Percentiles rank a stretch among this genome's conserved stretches.
phyloP scores from a whole-genome alignment of 257 asterid genomes.

The Lavandula angustifolia region DNA sequence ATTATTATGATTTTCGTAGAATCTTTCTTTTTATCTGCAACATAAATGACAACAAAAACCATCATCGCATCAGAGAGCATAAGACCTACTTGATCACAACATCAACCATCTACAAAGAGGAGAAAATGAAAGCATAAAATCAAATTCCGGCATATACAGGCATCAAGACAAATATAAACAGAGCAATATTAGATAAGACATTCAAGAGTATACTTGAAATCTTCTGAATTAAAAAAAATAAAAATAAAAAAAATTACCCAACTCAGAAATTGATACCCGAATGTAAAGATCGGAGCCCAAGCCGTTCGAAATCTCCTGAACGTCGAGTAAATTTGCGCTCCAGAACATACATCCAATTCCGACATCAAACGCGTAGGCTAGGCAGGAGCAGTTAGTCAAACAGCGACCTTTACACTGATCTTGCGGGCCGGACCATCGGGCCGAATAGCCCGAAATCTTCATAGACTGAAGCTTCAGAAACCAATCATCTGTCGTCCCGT shows the following conservation, averaged over 20 bases:
- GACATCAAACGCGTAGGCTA: conserved; percentile 43
- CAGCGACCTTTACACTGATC: conserved; percentile 47
- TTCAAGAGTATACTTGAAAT: background rate
- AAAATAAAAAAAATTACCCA: conserved; percentile 46
- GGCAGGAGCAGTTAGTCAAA: conserved; percentile 49
- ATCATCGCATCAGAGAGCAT: background rate
- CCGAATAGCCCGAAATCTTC: conserved; percentile 44
- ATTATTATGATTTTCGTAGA: conserved; percentile 33
- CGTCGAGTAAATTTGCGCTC: conserved; percentile 41
- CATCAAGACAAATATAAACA: background rate
- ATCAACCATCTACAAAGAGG: background rate
- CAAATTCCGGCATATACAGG: background rate
- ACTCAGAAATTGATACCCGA: conserved; percentile 55
- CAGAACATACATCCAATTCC: conserved; percentile 61
- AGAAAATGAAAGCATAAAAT: background rate
- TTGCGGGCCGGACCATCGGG: conserved; percentile 29
- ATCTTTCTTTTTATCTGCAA: conserved; percentile 39
- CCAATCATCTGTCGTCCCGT: conserved; percentile 33
- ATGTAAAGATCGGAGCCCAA: conserved; percentile 44
- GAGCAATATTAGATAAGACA: background rate
- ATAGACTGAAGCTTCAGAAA: conserved; percentile 41
- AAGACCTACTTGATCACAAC: background rate
- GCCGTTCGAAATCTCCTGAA: conserved; percentile 33
- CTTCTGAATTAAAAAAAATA: background rate
- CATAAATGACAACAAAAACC: conserved; percentile 6